These are phyloP conservation scores for Lumnitzera racemosa DNA, from an alignment of 345 rosid species.

Conservation along the genomic window DNA sequence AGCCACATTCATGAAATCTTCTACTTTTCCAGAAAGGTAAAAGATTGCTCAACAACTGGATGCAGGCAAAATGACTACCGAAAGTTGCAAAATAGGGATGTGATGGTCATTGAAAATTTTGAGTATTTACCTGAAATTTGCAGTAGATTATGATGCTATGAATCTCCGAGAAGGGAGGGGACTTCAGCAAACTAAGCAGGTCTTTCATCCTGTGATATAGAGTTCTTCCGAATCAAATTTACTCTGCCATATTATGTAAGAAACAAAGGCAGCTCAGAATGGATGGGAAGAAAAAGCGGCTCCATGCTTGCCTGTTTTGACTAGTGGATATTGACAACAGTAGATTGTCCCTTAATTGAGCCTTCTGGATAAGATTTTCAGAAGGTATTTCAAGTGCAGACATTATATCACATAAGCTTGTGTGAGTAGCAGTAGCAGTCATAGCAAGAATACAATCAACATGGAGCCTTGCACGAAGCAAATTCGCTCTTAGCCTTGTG, in stretches of 20 bases:
- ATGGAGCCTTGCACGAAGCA: conserved; percentile 52
- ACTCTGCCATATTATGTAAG: conserved; percentile 1
- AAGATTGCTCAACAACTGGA: too few relatives aligned
- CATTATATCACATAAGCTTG: conserved; percentile 73
- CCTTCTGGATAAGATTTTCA: conserved; percentile 63
- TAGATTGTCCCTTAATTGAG: conserved; percentile 63
- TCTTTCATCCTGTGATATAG: conserved; percentile 66
- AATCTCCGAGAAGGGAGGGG: conserved; percentile 56
- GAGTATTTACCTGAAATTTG: conserved; percentile 74
- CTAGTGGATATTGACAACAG: conserved; percentile 69
- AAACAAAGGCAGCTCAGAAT: conserved; percentile 3
- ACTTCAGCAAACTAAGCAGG: conserved; percentile 56
- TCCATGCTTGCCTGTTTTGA: conserved; percentile 58
- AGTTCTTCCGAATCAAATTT: conserved; percentile 7
- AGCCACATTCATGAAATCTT: too few relatives aligned
- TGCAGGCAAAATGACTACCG: neutral
- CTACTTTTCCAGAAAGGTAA: too few relatives aligned
- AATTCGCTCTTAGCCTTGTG: conserved; percentile 89
- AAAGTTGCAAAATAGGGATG: neutral
- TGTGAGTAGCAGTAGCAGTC: conserved; percentile 90
- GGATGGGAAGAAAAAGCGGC: conserved; percentile 7
- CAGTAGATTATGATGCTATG: conserved; percentile 85
- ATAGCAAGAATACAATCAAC: conserved; percentile 80
- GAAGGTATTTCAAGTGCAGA: conserved; percentile 81
- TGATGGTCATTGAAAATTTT: conserved; percentile 2